A percentile compares a stretch with the other conserved stretches of the same genome.
These are phyloP conservation scores for Dryadomyces sulphureus DNA, from an alignment of 2,329 filamentous ascomycete genomes.

Conservation along the genomic window DNA sequence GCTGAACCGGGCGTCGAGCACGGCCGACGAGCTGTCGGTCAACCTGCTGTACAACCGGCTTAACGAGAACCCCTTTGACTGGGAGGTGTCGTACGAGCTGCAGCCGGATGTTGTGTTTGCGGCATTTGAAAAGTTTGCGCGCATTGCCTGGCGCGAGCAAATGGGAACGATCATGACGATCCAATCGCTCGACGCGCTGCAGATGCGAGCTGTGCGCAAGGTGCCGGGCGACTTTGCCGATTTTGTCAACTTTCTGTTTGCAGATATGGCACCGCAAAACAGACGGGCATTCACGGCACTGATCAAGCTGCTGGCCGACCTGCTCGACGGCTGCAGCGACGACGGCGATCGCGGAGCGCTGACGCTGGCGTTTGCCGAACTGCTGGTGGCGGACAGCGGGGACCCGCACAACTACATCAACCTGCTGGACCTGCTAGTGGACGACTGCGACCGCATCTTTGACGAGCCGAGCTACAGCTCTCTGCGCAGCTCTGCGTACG, in stretches of 20 bases:
- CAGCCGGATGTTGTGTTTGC: constrained; percentile 76
- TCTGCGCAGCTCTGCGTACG: constrained; percentile 31
- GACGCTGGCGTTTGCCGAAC: constrained; percentile 76
- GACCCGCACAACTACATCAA: constrained; percentile 76
- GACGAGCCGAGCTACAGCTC: constrained; percentile 31
- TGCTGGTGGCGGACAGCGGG: constrained; percentile 52
- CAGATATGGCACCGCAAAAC: constrained; percentile 54
- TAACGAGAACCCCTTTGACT: constrained; percentile 67
- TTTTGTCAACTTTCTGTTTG: constrained; percentile 49
- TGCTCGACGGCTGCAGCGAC: constrained; percentile 80
- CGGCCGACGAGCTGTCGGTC: constrained; percentile 63
- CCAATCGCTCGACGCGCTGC: constrained; percentile 58
- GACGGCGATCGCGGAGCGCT: constrained; percentile 81
- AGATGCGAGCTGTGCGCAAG: constrained; percentile 48
- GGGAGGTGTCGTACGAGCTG: constrained; percentile 61
- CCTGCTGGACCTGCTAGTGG: constrained; percentile 72
- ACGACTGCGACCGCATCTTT: constrained; percentile 82
- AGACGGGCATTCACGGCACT: constrained; percentile 67
- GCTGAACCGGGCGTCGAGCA: constrained; percentile 40
- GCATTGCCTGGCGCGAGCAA: constrained; percentile 73
- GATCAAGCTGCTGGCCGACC: constrained; percentile 71
- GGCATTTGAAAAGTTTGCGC: constrained; percentile 86
- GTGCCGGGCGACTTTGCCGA: constrained; percentile 61
- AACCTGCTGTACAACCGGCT: constrained; percentile 86
- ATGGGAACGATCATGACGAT: constrained; percentile 74